Percentiles rank a stretch among this genome's conserved stretches.
phyloP scores from a whole-genome alignment of 768 basidiomycete species.

The Leccinum rimulosum region DNA sequence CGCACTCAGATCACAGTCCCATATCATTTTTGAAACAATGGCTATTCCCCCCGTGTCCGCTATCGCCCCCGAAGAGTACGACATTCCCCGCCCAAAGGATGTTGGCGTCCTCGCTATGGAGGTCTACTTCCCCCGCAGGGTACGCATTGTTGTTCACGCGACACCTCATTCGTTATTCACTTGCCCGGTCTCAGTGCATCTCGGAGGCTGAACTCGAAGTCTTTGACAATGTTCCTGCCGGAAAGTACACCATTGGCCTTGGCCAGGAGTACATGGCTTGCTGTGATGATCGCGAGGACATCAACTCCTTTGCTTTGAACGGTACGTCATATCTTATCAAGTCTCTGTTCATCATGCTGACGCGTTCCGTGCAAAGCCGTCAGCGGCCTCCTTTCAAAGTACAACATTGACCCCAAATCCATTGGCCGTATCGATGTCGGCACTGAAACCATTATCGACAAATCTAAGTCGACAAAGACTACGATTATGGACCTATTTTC shows the following conservation, averaged over 20 bases:
- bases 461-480: conserved; percentile 98
- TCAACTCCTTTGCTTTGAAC: conserved; percentile 95
- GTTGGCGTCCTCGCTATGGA: conserved; percentile 94
- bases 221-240: conserved; percentile 90
- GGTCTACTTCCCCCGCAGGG: conserved; percentile 91
- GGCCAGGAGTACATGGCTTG: conserved; percentile 99
- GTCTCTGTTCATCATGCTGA: background rate
- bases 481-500: conserved; percentile 98
- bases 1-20: background rate
- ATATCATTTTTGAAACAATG: conserved; percentile 14
- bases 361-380: conserved; percentile 55
- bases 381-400: conserved; percentile 85
- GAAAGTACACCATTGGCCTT: conserved; percentile 99
- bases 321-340: conserved; percentile 48
- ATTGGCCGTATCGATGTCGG: conserved; percentile 98
- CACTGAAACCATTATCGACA: conserved; percentile 99
- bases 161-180: conserved; percentile 10
- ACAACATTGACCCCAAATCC: conserved; percentile 91
- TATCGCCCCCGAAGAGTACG: conserved; percentile 11
- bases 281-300: conserved; percentile 98
- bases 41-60: conserved; percentile 21
- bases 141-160: conserved; percentile 38
- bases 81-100: conserved; percentile 70
- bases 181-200: conserved; percentile 63
- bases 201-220: conserved; percentile 92